Evolutionary conservation across 805 yeast species (phyloP), one percentile per base, ranked within the genome.

Genomic region (Citeromyces nyonsensis): DNA sequence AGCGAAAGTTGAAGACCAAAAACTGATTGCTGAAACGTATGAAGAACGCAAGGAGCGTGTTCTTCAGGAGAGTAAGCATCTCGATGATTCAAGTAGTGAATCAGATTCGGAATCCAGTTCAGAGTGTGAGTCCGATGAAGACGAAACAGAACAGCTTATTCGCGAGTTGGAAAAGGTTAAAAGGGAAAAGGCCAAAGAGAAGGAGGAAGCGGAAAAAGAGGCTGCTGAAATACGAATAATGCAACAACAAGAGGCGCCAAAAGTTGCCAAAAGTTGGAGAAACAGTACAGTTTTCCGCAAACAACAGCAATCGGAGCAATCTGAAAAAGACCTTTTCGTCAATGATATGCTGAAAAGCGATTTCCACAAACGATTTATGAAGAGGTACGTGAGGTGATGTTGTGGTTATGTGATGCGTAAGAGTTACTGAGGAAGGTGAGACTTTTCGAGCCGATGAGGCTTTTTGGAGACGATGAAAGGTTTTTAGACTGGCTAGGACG

Each of bases 91-190:
- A 7, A 7, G 7, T 18, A 18, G 44, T 10, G 51, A 43, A 11
- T 49, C 41, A 5, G 44, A 40, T 11, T 18, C 20, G 4, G 33
- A 12, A 2, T 25, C 32, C 15, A 36, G 28, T n/a, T 24, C 15
- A 7, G 36, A 35, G 20, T 26, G 34, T 10, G 37, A 35, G 20
- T 28, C 32, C 6, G 63, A 52, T 20, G 51, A 60, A 18, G 74
- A 69, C 25, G 73, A 67, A 18, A 73, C 65, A n/a, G 73, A 61
- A 24, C 80, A 51, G n/a, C 45, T 64, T 4, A 28, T 61, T 20
- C 39, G 43, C 35, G 69, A 65, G 36, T 42, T 63, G 25, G 56
- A 52, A 26, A 55, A 55, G 35, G 44, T 64, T 20, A 56, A 53
- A 34, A 43, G 44, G 30, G 63, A 57, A 38, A 44, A 52, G 28